A percentile compares a stretch with the other conserved stretches of the same genome.
Conservation (phyloP, 371 early-diverging fungal genomes). For the Rhizopus stolonifer region DNA sequence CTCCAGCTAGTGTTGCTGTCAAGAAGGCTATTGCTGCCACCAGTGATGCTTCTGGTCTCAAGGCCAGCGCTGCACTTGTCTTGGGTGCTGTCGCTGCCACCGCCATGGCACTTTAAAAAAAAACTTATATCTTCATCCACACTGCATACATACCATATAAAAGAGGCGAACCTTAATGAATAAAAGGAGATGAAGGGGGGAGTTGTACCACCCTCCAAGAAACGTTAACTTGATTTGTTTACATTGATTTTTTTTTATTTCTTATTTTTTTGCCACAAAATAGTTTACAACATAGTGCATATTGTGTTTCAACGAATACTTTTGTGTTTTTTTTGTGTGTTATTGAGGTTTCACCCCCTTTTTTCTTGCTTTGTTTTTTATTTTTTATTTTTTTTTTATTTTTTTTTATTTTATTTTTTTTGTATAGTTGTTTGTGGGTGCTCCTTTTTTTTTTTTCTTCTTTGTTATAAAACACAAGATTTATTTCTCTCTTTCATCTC, state of each 20-base stretch:
- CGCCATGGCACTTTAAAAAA: slow-evolving; percentile 32
- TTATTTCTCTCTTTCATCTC: neutral
- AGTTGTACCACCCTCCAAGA: neutral
- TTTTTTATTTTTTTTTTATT: slow-evolving; percentile 11
- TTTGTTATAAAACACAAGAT: too few relatives aligned
- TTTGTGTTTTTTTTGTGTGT: neutral
- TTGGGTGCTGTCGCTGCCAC: slow-evolving; percentile 37
- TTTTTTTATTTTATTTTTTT: slow-evolving; percentile 4
- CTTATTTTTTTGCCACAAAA: too few relatives aligned
- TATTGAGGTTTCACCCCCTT: neutral
- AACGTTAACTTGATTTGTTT: neutral
- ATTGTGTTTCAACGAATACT: too few relatives aligned
- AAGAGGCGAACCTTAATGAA: neutral
- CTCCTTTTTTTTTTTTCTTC: slow-evolving; percentile 1
- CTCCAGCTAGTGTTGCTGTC: slow-evolving; percentile 3
- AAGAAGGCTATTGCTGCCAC: neutral
- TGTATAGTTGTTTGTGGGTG: too few relatives aligned
- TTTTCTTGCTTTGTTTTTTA: slow-evolving; percentile 2
- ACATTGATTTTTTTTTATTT: neutral
- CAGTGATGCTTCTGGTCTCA: slow-evolving; percentile 9
- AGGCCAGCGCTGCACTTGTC: slow-evolving; percentile 30
- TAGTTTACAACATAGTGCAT: too few relatives aligned
- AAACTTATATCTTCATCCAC: too few relatives aligned
- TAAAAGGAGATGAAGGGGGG: neutral
- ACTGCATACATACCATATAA: neutral